These are phyloP conservation scores for Cladosporium sp. DNA, from an alignment of 2,329 filamentous ascomycete species.

Conservation along the genomic window DNA sequence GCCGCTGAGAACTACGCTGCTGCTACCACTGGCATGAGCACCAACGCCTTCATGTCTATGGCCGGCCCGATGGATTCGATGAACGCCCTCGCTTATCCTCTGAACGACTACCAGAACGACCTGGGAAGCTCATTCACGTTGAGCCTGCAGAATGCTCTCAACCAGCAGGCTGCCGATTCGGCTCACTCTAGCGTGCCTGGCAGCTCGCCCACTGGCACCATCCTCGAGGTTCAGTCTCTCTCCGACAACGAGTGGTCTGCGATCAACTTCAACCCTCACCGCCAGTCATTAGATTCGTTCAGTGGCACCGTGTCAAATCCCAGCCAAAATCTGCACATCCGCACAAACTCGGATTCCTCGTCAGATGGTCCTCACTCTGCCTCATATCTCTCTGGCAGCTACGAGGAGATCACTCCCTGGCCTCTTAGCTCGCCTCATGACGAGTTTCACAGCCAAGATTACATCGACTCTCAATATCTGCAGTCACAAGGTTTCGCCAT, in stretches of 20 bases:
- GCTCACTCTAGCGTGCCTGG: conserved; percentile 43
- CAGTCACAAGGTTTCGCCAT: conserved; percentile 32
- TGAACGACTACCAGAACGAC: conserved; percentile 72
- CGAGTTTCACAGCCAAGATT: conserved; percentile 65
- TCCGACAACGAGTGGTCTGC: conserved; percentile 89
- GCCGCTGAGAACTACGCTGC: conserved; percentile 38
- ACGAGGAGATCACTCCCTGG: conserved; percentile 73
- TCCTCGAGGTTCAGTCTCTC: conserved; percentile 82
- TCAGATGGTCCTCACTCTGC: conserved; percentile 60
- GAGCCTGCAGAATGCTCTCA: conserved; percentile 47
- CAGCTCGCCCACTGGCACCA: conserved; percentile 75
- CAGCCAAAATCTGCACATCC: conserved; percentile 82
- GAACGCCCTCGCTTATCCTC: conserved; percentile 44
- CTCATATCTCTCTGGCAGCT: conserved; percentile 67
- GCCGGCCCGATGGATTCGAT: conserved; percentile 47
- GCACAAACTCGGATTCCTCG: conserved; percentile 83
- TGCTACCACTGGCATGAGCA: conserved; percentile 44
- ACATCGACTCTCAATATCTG: conserved; percentile 61
- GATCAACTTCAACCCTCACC: conserved; percentile 48
- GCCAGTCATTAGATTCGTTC: conserved; percentile 66
- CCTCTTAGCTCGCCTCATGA: conserved; percentile 81
- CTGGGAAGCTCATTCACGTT: conserved; percentile 54
- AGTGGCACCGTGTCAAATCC: conserved; percentile 80
- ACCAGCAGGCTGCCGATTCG: conserved; percentile 44
- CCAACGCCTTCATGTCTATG: conserved; percentile 42